A percentile compares a stretch with the other conserved stretches of the same genome.
phyloP scores from a whole-genome alignment of 345 rosid species.

The Chamaenerion angustifolium region DNA sequence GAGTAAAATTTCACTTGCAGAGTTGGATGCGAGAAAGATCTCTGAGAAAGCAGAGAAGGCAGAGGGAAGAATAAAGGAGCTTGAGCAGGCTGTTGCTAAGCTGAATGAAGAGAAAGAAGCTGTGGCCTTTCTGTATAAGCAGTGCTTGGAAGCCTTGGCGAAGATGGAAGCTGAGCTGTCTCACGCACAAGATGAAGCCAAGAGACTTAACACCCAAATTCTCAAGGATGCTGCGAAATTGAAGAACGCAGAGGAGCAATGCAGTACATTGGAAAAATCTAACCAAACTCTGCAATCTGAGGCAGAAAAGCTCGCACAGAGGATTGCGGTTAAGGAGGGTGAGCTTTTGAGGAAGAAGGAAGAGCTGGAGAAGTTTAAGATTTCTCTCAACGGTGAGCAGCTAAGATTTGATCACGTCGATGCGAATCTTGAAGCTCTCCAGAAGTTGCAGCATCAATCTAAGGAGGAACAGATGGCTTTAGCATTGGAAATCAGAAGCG shows the following conservation, averaged over 20 bases:
- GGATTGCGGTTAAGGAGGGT: constrained; percentile 50
- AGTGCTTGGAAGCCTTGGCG: constrained; percentile 57
- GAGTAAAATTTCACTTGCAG: constrained; percentile 43
- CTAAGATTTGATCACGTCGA: constrained; percentile 50
- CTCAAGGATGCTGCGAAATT: constrained; percentile 34
- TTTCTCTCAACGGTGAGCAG: constrained; percentile 43
- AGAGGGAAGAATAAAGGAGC: constrained; percentile 42
- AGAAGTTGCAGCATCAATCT: constrained; percentile 35
- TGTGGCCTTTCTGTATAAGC: constrained; percentile 31
- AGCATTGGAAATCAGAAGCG: constrained; percentile 49
- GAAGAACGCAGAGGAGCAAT: constrained; percentile 45
- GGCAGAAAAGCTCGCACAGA: constrained; percentile 43
- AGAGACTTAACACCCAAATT: constrained; percentile 45
- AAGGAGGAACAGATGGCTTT: constrained; percentile 55
- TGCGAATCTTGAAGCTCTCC: constrained; percentile 36
- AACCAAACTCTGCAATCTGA: constrained; percentile 57
- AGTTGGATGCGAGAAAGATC: constrained; percentile 37
- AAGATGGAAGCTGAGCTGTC: constrained; percentile 48
- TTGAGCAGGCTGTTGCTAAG: constrained; percentile 40
- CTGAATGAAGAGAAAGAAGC: constrained; percentile 56
- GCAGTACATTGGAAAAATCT: constrained; percentile 42
- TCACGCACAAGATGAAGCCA: constrained; percentile 36
- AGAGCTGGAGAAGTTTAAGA: constrained; percentile 44
- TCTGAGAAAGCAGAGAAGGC: constrained; percentile 38
- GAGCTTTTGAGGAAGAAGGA: constrained; percentile 57